Base-by-base conservation (phyloP, 2,329 filamentous ascomycete genomes). In the Cercospora sesami region DNA sequence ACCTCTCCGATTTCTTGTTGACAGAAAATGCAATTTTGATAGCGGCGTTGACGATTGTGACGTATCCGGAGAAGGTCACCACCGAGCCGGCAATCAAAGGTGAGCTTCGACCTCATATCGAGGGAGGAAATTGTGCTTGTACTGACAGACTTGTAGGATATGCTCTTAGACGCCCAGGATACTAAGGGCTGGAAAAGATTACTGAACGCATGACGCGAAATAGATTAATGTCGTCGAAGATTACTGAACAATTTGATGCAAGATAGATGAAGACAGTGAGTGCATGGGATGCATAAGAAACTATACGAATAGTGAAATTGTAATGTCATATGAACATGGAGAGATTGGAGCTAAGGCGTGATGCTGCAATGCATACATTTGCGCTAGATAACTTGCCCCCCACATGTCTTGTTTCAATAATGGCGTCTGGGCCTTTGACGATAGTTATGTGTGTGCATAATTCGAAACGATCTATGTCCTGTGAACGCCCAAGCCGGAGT, bases 1-100 rank as follows among this genome's bases (percentile, higher is more conserved):
- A 78, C n/a, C 58, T 85, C 59, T 75, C 74, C 2, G 82, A 85
- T 74, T 75, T 85, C 16, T 63, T 85, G n/a, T 74, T 78, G 18
- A 84, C 83, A 4, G 81, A 82, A 76, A 79, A 74, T 39, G 60
- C 81, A 45, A 76, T 84, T 58, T 69, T 81, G 0, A 70, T 83
- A 28, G 80, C 82, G 2, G 79, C 75, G 31, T 69, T 78, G 5
- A 74, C 79, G 61, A 69, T 79, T 45, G 62, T 80, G 70, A 55
- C 72, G 1, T 81, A 81, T 67, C 61, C 66, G 14, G 72, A 78
- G 21, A 81, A 79, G 73, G 71, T 75, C 4, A 64, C 72, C 2
- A 63, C 53, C 2, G 83, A 85, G 75, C 82, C 83, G n/a, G 57
- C 74, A 4, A 78, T 84, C 61, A 80, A 70, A 68, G 60, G 72